phyloP scores from a whole-genome alignment of 2,329 filamentous ascomycete genomes.

The Akanthomyces lecanii region DNA sequence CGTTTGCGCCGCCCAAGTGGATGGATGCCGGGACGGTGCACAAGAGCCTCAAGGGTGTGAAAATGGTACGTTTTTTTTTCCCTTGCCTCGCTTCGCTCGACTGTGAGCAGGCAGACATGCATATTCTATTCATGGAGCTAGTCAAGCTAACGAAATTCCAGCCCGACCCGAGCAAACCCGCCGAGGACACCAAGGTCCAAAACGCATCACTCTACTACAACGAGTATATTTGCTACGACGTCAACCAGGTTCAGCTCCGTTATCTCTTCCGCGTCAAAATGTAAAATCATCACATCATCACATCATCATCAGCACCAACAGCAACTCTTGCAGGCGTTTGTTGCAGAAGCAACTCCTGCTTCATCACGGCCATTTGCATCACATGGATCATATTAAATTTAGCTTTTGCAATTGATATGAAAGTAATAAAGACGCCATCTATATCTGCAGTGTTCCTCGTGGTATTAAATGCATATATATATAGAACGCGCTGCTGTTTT shows the following conservation, averaged over 20 bases:
- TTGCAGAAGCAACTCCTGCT: background rate
- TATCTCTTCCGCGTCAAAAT: constrained; percentile 64
- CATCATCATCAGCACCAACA: background rate
- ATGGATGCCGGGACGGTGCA: constrained; percentile 68
- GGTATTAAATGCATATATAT: background rate
- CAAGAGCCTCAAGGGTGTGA: constrained; percentile 59
- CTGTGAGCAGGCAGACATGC: too few species aligned
- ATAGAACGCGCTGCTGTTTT: background rate
- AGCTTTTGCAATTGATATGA: background rate
- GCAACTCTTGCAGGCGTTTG: background rate
- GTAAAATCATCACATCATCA: constrained; percentile 20
- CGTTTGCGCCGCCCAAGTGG: constrained; percentile 62
- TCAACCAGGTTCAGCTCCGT: constrained; percentile 64
- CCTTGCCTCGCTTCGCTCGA: background rate
- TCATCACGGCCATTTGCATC: background rate
- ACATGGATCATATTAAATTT: background rate
- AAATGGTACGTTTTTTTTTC: constrained; percentile 54
- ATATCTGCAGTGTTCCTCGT: background rate
- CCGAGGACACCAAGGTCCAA: constrained; percentile 44
- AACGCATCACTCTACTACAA: constrained; percentile 59
- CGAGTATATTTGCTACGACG: constrained; percentile 69
- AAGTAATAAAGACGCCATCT: background rate
- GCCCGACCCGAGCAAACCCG: constrained; percentile 46
- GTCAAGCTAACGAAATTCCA: constrained; percentile 23
- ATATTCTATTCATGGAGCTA: too few species aligned